Evolutionary conservation across 2,329 filamentous ascomycete genomes (phyloP).

Genomic region (Domatiomyces catenatus): DNA sequence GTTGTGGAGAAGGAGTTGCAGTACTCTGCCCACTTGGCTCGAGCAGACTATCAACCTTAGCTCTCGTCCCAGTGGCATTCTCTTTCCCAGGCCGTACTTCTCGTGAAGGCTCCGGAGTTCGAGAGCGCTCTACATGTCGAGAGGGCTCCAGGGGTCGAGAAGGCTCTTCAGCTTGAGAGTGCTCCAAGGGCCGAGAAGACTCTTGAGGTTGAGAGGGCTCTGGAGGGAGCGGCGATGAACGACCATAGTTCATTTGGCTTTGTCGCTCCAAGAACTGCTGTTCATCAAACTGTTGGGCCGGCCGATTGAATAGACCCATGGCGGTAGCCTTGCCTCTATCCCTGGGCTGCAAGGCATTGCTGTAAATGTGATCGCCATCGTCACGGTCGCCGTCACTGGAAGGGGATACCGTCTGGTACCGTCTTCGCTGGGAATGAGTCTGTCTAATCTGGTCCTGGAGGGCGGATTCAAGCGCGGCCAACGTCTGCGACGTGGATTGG

Average conservation of each 20-base stretch:
- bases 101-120: too few relatives aligned
- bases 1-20: not conserved
- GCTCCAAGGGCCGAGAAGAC: too few relatives aligned
- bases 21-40: not conserved
- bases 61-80: too few relatives aligned
- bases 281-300: slow-evolving; percentile 64
- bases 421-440: slow-evolving; percentile 2
- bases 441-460: slow-evolving; percentile 4
- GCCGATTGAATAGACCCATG: slow-evolving; percentile 56
- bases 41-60: not conserved
- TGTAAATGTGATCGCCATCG: slow-evolving; percentile 41
- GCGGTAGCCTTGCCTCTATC: slow-evolving; percentile 74
- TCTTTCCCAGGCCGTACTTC: not conserved
- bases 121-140: too few relatives aligned
- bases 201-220: not conserved
- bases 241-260: slow-evolving; percentile 61
- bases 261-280: slow-evolving; percentile 71
- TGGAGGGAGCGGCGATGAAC: slow-evolving; percentile 39
- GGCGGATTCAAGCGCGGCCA: slow-evolving; percentile 14
- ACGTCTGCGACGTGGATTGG: slow-evolving; percentile 20
- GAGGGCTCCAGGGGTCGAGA: too few relatives aligned
- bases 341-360: slow-evolving; percentile 51
- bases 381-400: slow-evolving; percentile 42
- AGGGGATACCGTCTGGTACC: slow-evolving; percentile 14
- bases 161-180: too few relatives aligned